Base-by-base conservation (phyloP, 2,329 filamentous ascomycete species). In the Aspergillus clavatus region DNA sequence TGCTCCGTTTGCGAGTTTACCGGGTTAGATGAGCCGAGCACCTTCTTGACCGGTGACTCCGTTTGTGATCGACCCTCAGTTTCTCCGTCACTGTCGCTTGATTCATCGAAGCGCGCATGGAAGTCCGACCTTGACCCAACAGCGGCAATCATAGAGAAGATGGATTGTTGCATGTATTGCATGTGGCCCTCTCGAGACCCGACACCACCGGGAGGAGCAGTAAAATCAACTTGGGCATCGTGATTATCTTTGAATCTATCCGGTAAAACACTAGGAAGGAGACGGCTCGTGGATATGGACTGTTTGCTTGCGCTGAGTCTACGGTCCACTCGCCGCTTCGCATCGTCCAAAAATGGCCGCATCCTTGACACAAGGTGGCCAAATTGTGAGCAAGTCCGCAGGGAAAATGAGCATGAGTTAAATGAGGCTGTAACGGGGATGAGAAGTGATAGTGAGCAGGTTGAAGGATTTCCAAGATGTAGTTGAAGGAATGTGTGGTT, bases 141-240 rank as follows among this genome's bases (percentile, higher is more conserved):
- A 12, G 89, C 88, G 5, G 90, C 87, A 55, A 97, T 90, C 70
- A 97, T 81, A 43, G 89, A 89, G 66, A 96, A 95, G 44, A 97
- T 84, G 53, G 88, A 94, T 74, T 95, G 90, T 67, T 95, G 93
- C 83, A 95, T 88, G 60, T 89, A 88, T 49, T 76, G 70, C 38
- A 72, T 62, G 35, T 72, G 69, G 42, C 69, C 64, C 45, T 69
- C 69, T 27, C 62, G 59, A n/a, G 67, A 66, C 11, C 55, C 56
- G 42, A 52, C 52, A 31, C 56, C 60, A 26, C 53, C 58, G n/a
- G 73, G 75, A 2, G 78, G 74, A 40, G 78, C 78, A 11, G 78
- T 79, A 48, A 79, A 78, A 61, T 83, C 81, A 29, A 81, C 75
- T 14, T 83, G 72, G 4, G 73, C 76, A 65, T 83, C 80, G 49